phyloP scores from a whole-genome alignment of 2,329 filamentous ascomycete genomes.

The Pseudofabraea citricarpa region DNA sequence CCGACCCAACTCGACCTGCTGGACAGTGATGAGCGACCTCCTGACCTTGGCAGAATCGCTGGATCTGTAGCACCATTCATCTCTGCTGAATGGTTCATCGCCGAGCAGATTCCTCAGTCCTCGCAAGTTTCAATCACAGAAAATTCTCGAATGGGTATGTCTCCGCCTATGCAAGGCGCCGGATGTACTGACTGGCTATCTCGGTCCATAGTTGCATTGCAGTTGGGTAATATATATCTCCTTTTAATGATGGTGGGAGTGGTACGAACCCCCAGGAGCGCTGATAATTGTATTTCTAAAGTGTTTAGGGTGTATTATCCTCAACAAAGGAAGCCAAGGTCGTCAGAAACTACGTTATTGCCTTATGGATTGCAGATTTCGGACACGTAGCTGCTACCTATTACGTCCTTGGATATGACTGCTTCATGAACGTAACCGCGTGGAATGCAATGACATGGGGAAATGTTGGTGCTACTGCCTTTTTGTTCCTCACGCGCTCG shows the following conservation, averaged over 20 bases:
- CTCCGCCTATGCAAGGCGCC: background rate
- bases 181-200: constrained; percentile 9
- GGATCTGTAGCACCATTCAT: constrained; percentile 54
- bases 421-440: constrained; percentile 43
- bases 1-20: background rate
- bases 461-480: constrained; percentile 60
- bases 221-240: constrained; percentile 67
- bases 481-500: constrained; percentile 51
- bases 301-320: constrained; percentile 56
- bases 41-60: constrained; percentile 42
- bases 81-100: constrained; percentile 57
- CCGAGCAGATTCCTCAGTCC: constrained; percentile 49
- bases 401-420: constrained; percentile 50
- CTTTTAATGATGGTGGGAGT: constrained; percentile 52
- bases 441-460: constrained; percentile 74
- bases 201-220: constrained; percentile 55
- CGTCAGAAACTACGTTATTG: constrained; percentile 61
- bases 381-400: constrained; percentile 62
- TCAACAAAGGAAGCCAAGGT: constrained; percentile 61
- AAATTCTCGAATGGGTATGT: constrained; percentile 26
- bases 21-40: background rate
- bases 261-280: background rate
- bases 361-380: constrained; percentile 60
- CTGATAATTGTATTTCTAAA: background rate
- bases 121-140: constrained; percentile 27